A percentile compares a stretch with the other conserved stretches of the same genome.
These are phyloP conservation scores for Suillus hirtellus DNA, from an alignment of 768 basidiomycete species.

Conservation along the genomic window DNA sequence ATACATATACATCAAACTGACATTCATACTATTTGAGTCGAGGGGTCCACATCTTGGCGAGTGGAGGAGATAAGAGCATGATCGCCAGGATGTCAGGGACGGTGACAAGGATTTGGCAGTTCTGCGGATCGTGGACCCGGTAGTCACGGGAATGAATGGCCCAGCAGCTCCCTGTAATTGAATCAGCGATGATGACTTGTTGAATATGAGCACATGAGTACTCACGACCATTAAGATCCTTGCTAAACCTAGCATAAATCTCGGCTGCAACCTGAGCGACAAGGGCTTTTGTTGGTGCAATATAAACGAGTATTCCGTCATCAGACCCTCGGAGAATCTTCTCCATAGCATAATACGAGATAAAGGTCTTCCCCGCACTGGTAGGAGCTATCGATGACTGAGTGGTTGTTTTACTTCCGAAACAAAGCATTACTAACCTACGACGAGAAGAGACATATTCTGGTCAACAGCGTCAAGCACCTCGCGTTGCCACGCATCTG, in stretches of 20 bases:
- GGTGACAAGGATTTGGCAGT: slow-evolving; percentile 73
- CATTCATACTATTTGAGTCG: slow-evolving; percentile 54
- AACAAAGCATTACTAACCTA: slow-evolving; percentile 45
- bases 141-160: slow-evolving; percentile 67
- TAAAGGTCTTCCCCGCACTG: slow-evolving; percentile 76
- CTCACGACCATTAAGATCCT: slow-evolving; percentile 50
- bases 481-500: slow-evolving; percentile 70
- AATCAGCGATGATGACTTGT: slow-evolving; percentile 1
- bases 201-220: slow-evolving; percentile 11
- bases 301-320: slow-evolving; percentile 68
- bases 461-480: slow-evolving; percentile 66
- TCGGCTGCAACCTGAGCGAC: slow-evolving; percentile 74
- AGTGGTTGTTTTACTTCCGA: slow-evolving; percentile 3
- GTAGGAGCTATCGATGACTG: slow-evolving; percentile 51
- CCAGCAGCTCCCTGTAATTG: slow-evolving; percentile 55
- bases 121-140: slow-evolving; percentile 59
- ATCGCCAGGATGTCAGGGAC: slow-evolving; percentile 71
- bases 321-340: slow-evolving; percentile 60
- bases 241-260: slow-evolving; percentile 67
- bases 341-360: slow-evolving; percentile 79
- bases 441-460: slow-evolving; percentile 61
- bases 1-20: neutral
- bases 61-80: slow-evolving; percentile 66
- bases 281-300: slow-evolving; percentile 75
- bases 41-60: slow-evolving; percentile 62